Percentiles rank a stretch among this genome's conserved stretches.
Evolutionary conservation across 2,329 filamentous ascomycete species (phyloP).

Genomic region (Phialophora macrospora): DNA sequence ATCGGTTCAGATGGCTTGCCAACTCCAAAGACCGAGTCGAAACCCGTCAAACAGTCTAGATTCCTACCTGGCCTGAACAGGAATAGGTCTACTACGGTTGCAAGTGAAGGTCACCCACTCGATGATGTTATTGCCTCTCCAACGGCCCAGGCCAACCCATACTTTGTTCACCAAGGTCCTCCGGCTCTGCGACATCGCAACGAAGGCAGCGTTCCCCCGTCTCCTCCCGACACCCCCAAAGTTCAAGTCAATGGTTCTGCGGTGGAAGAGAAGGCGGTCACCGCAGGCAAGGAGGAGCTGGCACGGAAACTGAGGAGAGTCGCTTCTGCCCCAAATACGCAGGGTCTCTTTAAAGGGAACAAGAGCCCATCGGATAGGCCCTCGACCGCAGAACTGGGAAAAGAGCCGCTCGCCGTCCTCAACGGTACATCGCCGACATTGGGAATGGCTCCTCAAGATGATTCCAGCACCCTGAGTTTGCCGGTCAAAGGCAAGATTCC

Average conservation of each 20-base stretch:
- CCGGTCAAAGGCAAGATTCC: slow-evolving; percentile 62
- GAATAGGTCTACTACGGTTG: slow-evolving; percentile 86
- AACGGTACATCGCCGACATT: slow-evolving; percentile 59
- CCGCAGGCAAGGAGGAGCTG: slow-evolving; percentile 88
- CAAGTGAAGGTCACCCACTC: slow-evolving; percentile 87
- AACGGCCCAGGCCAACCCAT: slow-evolving; percentile 92
- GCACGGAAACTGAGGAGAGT: slow-evolving; percentile 91
- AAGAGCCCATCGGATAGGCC: slow-evolving; percentile 69
- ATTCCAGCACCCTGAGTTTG: slow-evolving; percentile 47
- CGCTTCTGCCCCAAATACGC: slow-evolving; percentile 94
- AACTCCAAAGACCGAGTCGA: slow-evolving; percentile 62
- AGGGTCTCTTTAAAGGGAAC: slow-evolving; percentile 75
- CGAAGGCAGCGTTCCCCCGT: slow-evolving; percentile 87
- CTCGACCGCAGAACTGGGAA: slow-evolving; percentile 82
- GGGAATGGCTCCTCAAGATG: slow-evolving; percentile 58
- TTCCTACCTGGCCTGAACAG: slow-evolving; percentile 88
- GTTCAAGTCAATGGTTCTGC: slow-evolving; percentile 73
- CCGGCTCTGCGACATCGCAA: slow-evolving; percentile 94
- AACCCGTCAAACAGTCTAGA: slow-evolving; percentile 77
- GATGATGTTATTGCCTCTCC: slow-evolving; percentile 85
- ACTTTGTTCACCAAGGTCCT: slow-evolving; percentile 95
- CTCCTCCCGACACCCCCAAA: slow-evolving; percentile 85
- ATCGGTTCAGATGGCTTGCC: slow-evolving; percentile 50
- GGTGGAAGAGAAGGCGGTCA: slow-evolving; percentile 68
- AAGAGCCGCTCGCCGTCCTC: slow-evolving; percentile 72